phyloP scores from a whole-genome alignment of 1,284 basidiomycete genomes.

The Ustilago xerochloae region DNA sequence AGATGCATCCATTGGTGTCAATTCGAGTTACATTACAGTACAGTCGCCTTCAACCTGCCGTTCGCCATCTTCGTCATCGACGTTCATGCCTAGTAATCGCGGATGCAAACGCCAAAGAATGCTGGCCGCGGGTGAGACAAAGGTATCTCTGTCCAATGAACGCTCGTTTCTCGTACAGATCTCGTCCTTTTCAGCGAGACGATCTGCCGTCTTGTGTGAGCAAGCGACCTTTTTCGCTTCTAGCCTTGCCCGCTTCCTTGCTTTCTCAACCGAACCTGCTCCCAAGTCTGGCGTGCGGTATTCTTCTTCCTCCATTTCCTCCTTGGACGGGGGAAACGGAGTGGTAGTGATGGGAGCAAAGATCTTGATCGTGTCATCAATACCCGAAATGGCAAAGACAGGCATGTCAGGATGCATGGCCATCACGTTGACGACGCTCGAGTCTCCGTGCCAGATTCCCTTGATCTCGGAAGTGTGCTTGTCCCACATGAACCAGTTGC shows the following conservation, averaged over 20 bases:
- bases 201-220: slow-evolving; percentile 10
- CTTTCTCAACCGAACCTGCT: background rate
- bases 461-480: slow-evolving; percentile 36
- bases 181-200: slow-evolving; percentile 24
- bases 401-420: slow-evolving; percentile 84
- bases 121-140: slow-evolving; percentile 2
- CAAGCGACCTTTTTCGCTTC: background rate
- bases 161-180: slow-evolving; percentile 14
- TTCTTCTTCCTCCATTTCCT: background rate
- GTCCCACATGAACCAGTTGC: slow-evolving; percentile 75
- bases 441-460: slow-evolving; percentile 53
- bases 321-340: slow-evolving; percentile 12
- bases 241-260: background rate
- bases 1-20: background rate
- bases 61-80: slow-evolving; percentile 7
- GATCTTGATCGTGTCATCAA: slow-evolving; percentile 87
- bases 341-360: slow-evolving; percentile 73
- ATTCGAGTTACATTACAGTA: slow-evolving; percentile 7
- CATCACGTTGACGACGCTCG: slow-evolving; percentile 77
- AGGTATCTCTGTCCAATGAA: background rate
- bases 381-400: slow-evolving; percentile 85
- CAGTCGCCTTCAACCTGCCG: slow-evolving; percentile 14
- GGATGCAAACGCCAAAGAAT: slow-evolving; percentile 22
- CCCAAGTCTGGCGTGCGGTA: background rate
- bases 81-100: background rate